These are phyloP conservation scores for Fusarium austroafricanum DNA, from an alignment of 2,329 filamentous ascomycete species.

Conservation along the genomic window DNA sequence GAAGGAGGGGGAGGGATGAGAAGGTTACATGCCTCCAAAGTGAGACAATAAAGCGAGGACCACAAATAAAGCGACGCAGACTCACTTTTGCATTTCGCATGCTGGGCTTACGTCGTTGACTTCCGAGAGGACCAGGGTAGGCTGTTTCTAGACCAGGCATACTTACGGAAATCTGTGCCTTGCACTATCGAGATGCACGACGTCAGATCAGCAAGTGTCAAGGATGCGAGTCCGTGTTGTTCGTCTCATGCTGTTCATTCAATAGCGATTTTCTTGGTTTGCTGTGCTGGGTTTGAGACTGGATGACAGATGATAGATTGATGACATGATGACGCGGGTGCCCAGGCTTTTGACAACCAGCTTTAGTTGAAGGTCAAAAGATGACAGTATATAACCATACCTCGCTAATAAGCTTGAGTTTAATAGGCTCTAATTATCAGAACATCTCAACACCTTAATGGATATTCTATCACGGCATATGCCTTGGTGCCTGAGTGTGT, in stretches of 20 bases:
- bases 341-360: neutral
- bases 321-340: slow-evolving; percentile 29
- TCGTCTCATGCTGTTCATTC: neutral
- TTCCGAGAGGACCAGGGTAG: slow-evolving; percentile 14
- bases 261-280: neutral
- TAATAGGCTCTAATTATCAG: neutral
- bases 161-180: slow-evolving; percentile 17
- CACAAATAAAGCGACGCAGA: slow-evolving; percentile 10
- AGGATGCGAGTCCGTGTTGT: slow-evolving; percentile 1
- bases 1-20: slow-evolving; percentile 6
- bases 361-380: neutral
- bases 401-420: neutral
- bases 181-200: slow-evolving; percentile 28
- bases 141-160: neutral
- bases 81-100: slow-evolving; percentile 18
- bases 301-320: neutral
- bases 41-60: slow-evolving; percentile 26
- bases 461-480: neutral
- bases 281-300: neutral
- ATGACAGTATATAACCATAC: slow-evolving; percentile 1
- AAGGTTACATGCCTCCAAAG: slow-evolving; percentile 8
- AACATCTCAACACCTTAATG: too few relatives aligned
- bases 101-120: slow-evolving; percentile 39
- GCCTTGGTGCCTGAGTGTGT: neutral
- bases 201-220: slow-evolving; percentile 28